These are phyloP conservation scores for Talaromyces sp. DNA, from an alignment of 2,329 filamentous ascomycete species.

Conservation along the genomic window DNA sequence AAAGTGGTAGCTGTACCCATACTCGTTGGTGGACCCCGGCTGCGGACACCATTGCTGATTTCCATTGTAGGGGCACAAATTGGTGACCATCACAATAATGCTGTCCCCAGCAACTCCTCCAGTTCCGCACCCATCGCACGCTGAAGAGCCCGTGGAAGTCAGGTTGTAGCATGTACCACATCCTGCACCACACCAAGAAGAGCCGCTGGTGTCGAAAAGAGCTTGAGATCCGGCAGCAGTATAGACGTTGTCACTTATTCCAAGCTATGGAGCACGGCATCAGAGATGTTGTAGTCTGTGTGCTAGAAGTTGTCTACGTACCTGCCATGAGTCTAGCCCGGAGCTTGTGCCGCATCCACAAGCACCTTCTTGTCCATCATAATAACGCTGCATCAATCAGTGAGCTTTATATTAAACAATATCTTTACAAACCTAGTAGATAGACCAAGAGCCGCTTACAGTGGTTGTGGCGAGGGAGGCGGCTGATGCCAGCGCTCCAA, in stretches of 20 bases:
- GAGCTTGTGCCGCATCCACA: slow-evolving; percentile 24
- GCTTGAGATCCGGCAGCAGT: slow-evolving; percentile 20
- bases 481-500: slow-evolving; percentile 8
- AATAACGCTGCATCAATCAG: slow-evolving; percentile 20
- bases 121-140: slow-evolving; percentile 16
- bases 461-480: slow-evolving; percentile 10
- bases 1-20: slow-evolving; percentile 32
- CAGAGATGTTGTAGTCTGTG: background rate
- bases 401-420: background rate
- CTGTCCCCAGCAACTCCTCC: slow-evolving; percentile 17
- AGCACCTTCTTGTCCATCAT: slow-evolving; percentile 25
- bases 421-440: background rate
- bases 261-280: background rate
- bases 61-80: slow-evolving; percentile 30
- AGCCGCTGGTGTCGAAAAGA: slow-evolving; percentile 17
- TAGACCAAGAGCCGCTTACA: background rate
- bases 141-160: slow-evolving; percentile 16
- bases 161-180: slow-evolving; percentile 22
- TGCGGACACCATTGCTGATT: slow-evolving; percentile 31
- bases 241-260: slow-evolving; percentile 11
- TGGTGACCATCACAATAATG: slow-evolving; percentile 27
- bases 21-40: slow-evolving; percentile 24
- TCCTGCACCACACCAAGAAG: slow-evolving; percentile 19
- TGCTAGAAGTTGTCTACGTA: slow-evolving; percentile 7
- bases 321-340: slow-evolving; percentile 24